Conservation (phyloP, 345 rosid species). For the Angophora floribunda region DNA sequence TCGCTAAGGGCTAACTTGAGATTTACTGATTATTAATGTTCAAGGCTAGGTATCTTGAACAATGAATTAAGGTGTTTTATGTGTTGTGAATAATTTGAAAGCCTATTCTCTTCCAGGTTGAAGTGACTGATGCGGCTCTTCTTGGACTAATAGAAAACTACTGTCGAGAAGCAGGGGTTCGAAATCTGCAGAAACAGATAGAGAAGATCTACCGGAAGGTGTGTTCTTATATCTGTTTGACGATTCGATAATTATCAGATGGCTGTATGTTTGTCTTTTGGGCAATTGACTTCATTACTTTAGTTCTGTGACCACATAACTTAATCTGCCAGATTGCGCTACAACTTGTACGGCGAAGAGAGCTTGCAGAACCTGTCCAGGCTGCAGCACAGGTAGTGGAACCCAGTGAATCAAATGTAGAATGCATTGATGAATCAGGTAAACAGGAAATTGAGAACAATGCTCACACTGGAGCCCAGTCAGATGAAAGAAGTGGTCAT, state of each 20-base stretch:
- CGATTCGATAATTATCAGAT: background rate
- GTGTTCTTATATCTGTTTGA: background rate
- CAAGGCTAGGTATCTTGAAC: background rate
- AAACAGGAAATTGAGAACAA: slow-evolving; percentile 15
- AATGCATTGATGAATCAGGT: slow-evolving; percentile 4
- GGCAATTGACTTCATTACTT: background rate
- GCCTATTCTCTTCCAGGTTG: slow-evolving; percentile 45
- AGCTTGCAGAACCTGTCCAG: slow-evolving; percentile 2
- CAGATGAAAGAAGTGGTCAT: slow-evolving; percentile 11
- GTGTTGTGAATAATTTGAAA: background rate
- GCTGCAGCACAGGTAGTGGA: slow-evolving; percentile 15
- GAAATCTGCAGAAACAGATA: slow-evolving; percentile 99
- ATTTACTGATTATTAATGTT: background rate
- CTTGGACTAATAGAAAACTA: slow-evolving; percentile 87
- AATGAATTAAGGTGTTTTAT: background rate
- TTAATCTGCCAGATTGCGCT: slow-evolving; percentile 65
- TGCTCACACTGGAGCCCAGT: slow-evolving; percentile 11
- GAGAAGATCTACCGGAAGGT: slow-evolving; percentile 99
- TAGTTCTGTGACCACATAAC: background rate
- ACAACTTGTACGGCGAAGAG: slow-evolving; percentile 74
- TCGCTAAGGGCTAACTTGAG: background rate
- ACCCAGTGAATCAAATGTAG: slow-evolving; percentile 10
- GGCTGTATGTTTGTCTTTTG: background rate
- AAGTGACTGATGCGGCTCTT: slow-evolving; percentile 80
- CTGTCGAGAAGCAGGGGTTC: slow-evolving; percentile 98